A percentile compares a stretch with the other conserved stretches of the same genome.
Evolutionary conservation across 2,329 filamentous ascomycete genomes (phyloP).

Genomic region (Colletotrichum theobromicola): DNA sequence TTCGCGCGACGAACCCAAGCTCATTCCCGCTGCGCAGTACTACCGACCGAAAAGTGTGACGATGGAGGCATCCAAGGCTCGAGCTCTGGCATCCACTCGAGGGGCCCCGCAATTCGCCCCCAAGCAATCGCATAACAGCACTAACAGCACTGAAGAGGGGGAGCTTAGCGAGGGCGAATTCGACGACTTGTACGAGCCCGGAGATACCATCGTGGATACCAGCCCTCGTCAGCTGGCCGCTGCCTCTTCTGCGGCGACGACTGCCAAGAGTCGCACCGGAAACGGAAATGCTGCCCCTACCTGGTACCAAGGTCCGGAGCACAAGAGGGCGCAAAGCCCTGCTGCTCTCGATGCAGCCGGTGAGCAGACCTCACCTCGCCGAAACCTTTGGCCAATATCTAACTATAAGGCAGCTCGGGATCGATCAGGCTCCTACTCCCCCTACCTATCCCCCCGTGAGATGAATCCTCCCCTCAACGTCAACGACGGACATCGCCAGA

Average conservation of each 20-base stretch:
- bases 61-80: conserved; percentile 21
- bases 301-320: background rate
- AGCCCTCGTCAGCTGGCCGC: background rate
- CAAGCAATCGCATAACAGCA: background rate
- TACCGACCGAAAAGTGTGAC: conserved; percentile 15
- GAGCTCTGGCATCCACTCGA: background rate
- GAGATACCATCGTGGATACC: background rate
- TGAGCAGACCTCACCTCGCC: background rate
- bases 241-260: background rate
- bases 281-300: background rate
- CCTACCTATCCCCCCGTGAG: conserved; percentile 56
- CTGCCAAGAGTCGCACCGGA: background rate
- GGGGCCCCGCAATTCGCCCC: background rate
- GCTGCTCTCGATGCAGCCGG: background rate
- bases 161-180: conserved; percentile 76
- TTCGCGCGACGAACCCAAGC: conserved; percentile 16
- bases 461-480: conserved; percentile 30
- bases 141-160: conserved; percentile 62
- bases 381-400: background rate
- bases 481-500: background rate
- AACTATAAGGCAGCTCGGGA: conserved; percentile 37
- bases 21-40: conserved; percentile 21
- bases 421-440: conserved; percentile 58
- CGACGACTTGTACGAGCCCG: conserved; percentile 60
- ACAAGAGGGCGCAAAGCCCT: background rate